Base-by-base conservation (phyloP, 179 eudicot genomes). In the Nepenthes alata region DNA sequence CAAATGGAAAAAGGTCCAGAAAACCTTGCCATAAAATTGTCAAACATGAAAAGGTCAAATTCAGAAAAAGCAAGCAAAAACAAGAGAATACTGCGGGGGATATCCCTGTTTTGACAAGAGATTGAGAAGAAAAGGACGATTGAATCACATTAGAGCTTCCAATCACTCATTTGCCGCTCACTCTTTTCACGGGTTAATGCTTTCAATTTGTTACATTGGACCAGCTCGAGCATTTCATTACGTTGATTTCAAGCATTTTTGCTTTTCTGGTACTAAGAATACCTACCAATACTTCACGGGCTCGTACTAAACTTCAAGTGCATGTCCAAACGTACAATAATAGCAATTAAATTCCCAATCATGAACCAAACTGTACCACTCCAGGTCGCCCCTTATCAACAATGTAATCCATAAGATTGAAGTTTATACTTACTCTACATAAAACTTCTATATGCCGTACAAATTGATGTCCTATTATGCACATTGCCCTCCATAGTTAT, bases 1-100 rank as follows among this genome's bases (percentile, higher is more conserved):
- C 87, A 78, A 36, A 59, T n/a, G 36, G 8, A 5, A 52, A 54
- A 48, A 62, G 54, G 60, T 60, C 55, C 35, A 56, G 53, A 57
- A 50, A 35, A 56, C 7, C 49, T 52, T 49, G 15, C 47, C 59
- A 64, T 53, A 13, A 47, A 57, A n/a, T 50, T 59, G 34, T 39
- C 58, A 52, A n/a, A 25, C 37, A 35, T 11, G 3, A 7, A 55
- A 15, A 63, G 11, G 15, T 15, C 44, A 11, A 11, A 5, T 65
- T 37, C 51, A 38, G 7, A 7, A 4, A 2, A 5, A 12, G 1
- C 25, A 25, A 25, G 39, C 37, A 11, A 5, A 35, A 10, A 12
- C 38, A 35, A 60, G 13, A 50, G 47, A 13, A 45, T 13, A 50
- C 3, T 50, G 53, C 6, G 0, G 15, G 12, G 15, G 53, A 50